phyloP scores from a whole-genome alignment of 768 basidiomycete genomes.

The Panaeolus cyanescens region DNA sequence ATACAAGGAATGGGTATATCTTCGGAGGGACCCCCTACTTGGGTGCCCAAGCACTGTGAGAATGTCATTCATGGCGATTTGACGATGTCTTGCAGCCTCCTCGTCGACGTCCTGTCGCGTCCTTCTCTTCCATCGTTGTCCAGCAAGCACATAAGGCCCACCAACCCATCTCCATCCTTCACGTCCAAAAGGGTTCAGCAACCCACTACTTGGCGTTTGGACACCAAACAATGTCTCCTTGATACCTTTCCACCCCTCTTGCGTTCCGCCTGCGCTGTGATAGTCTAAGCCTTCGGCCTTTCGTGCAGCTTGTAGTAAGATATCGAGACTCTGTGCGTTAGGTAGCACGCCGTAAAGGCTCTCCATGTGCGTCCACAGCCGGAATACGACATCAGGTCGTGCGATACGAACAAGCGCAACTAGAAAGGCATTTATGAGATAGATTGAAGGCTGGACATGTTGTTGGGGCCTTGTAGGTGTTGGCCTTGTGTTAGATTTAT shows the following conservation, averaged over 20 bases:
- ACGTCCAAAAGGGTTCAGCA: background rate
- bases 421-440: slow-evolving; percentile 27
- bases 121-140: background rate
- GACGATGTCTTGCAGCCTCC: slow-evolving; percentile 11
- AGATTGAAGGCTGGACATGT: background rate
- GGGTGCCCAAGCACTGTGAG: slow-evolving; percentile 27
- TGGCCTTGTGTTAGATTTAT: slow-evolving; percentile 26
- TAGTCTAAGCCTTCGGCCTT: background rate
- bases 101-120: background rate
- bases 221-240: background rate
- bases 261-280: background rate
- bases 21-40: slow-evolving; percentile 17
- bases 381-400: slow-evolving; percentile 66
- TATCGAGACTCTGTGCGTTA: slow-evolving; percentile 54
- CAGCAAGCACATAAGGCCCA: background rate
- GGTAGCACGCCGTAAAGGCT: slow-evolving; percentile 59
- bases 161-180: background rate
- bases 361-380: slow-evolving; percentile 68
- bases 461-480: background rate
- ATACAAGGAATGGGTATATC: slow-evolving; percentile 39
- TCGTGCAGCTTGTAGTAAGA: slow-evolving; percentile 63
- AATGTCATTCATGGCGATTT: slow-evolving; percentile 28
- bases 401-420: slow-evolving; percentile 45
- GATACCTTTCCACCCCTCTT: background rate
- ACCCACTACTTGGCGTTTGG: background rate